Conservation (phyloP, 495 filamentous ascomycete species). For the Aspergillus hancockii region DNA sequence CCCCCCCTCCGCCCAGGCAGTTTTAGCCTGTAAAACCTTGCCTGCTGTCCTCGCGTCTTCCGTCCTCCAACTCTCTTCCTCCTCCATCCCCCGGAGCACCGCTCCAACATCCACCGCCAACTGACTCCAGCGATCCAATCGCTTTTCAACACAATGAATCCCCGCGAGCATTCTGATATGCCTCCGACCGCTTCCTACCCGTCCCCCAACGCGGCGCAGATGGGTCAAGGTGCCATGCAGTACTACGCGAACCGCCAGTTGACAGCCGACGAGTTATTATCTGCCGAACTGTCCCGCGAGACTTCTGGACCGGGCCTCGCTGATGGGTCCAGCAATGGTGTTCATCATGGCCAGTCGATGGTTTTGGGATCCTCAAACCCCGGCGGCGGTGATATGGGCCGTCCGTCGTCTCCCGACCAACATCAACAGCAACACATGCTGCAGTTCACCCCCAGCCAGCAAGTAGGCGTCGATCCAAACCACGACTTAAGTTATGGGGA, state of each 20-base stretch:
- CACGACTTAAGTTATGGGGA: conserved; percentile 56
- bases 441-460: conserved; percentile 48
- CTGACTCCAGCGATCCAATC: conserved; percentile 12
- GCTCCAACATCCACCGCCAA: conserved; percentile 32
- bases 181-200: conserved; percentile 50
- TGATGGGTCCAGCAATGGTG: conserved; percentile 43
- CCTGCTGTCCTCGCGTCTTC: conserved; percentile 35
- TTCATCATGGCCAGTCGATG: conserved; percentile 45
- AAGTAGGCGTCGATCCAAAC: conserved; percentile 54
- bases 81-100: conserved; percentile 28
- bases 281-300: conserved; percentile 50
- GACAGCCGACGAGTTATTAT: conserved; percentile 48
- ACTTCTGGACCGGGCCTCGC: conserved; percentile 42
- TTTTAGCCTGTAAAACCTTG: conserved; percentile 47
- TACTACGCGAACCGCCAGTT: conserved; percentile 50
- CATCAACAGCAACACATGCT: conserved; percentile 51
- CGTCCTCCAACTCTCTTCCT: conserved; percentile 31
- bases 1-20: conserved; percentile 37
- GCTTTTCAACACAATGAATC: conserved; percentile 38
- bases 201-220: conserved; percentile 51
- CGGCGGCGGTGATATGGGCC: conserved; percentile 39
- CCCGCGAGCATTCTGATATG: conserved; percentile 50
- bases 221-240: conserved; percentile 47
- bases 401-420: conserved; percentile 41
- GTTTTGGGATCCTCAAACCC: conserved; percentile 44